Evolutionary conservation across 2,329 filamentous ascomycete genomes (phyloP).

Genomic region (Dothideomycetes sp.): DNA sequence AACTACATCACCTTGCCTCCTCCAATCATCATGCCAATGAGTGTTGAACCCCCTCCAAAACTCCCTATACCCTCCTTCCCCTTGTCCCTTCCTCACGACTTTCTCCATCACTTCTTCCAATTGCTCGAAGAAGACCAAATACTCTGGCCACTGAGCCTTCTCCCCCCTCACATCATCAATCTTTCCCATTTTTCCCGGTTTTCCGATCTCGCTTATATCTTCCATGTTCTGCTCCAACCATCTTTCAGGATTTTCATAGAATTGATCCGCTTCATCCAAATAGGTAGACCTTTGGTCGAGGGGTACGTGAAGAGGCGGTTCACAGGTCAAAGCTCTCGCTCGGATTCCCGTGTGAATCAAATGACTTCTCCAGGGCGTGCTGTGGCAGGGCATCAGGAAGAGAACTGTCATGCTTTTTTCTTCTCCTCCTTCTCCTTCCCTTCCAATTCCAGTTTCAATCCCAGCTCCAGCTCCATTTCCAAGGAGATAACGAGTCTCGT

Average conservation of each 20-base stretch:
- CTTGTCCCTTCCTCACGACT: constrained; percentile 26
- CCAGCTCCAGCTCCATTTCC: neutral
- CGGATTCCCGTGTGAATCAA: constrained; percentile 64
- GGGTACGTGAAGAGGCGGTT: constrained; percentile 68
- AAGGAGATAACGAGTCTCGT: constrained; percentile 42
- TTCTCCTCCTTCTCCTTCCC: constrained; percentile 11
- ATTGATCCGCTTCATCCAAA: constrained; percentile 81
- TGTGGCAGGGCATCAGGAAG: constrained; percentile 93
- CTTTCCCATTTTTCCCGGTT: neutral
- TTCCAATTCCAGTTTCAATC: neutral
- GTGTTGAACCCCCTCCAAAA: constrained; percentile 54
- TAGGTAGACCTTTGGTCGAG: constrained; percentile 57
- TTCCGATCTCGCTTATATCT: constrained; percentile 5
- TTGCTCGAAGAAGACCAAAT: constrained; percentile 48
- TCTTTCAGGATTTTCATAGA: constrained; percentile 57
- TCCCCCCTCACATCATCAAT: constrained; percentile 12
- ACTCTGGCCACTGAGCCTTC: constrained; percentile 33
- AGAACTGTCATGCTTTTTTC: constrained; percentile 46
- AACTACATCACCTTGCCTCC: constrained; percentile 52
- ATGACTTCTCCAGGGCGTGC: constrained; percentile 88
- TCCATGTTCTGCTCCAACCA: constrained; percentile 38
- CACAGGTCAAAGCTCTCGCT: constrained; percentile 81
- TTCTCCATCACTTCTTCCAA: constrained; percentile 42
- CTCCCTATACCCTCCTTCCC: constrained; percentile 43
- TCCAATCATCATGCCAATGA: constrained; percentile 54